Evolutionary conservation across 2,329 filamentous ascomycete species (phyloP).

Genomic region (Cladosporium sp.): DNA sequence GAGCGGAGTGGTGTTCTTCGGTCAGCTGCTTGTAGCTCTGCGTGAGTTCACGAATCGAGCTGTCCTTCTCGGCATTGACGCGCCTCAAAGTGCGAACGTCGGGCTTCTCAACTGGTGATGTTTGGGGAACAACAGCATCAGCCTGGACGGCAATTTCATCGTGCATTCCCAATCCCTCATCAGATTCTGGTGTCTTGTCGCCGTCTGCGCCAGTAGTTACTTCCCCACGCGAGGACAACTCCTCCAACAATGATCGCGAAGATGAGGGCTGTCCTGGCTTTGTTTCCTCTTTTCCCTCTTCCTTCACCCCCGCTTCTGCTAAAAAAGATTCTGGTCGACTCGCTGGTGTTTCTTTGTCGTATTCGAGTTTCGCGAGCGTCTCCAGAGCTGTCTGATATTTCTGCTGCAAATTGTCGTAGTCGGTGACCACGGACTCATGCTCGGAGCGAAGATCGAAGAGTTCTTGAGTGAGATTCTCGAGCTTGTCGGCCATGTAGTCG

Average conservation of each 20-base stretch:
- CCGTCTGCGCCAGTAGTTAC: conserved; percentile 52
- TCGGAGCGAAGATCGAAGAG: conserved; percentile 85
- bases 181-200: conserved; percentile 17
- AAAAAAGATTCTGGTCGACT: conserved; percentile 75
- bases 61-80: conserved; percentile 72
- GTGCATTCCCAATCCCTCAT: conserved; percentile 4
- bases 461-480: conserved; percentile 87
- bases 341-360: conserved; percentile 56
- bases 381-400: conserved; percentile 91
- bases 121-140: background rate
- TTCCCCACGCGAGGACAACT: conserved; percentile 82
- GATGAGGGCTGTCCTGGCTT: conserved; percentile 62
- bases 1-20: conserved; percentile 71
- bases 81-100: conserved; percentile 70
- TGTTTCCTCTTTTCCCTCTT: conserved; percentile 56
- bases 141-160: conserved; percentile 13
- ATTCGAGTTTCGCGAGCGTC: conserved; percentile 78
- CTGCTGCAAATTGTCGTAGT: conserved; percentile 74
- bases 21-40: conserved; percentile 81
- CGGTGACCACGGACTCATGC: conserved; percentile 76
- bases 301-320: conserved; percentile 66
- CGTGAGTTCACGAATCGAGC: conserved; percentile 66
- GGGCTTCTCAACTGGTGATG: conserved; percentile 37
- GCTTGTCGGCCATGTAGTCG: conserved; percentile 84
- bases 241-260: conserved; percentile 88